These are phyloP conservation scores for Cyclostephanos tholiformis DNA, from an alignment of 108 stramenopile genomes.

Conservation along the genomic window DNA sequence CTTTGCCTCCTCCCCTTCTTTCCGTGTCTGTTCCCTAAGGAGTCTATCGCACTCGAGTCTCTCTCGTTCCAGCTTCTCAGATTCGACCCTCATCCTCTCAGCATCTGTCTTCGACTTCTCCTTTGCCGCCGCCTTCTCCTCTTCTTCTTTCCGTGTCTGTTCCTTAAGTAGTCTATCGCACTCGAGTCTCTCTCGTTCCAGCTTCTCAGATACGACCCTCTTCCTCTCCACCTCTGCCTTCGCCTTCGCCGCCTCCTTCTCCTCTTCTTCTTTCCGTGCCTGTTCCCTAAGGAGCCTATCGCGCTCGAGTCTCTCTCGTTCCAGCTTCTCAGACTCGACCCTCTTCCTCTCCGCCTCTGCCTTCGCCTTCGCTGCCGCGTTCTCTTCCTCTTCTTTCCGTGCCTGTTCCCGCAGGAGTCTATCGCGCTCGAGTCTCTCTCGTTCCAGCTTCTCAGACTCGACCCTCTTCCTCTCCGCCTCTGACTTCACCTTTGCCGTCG, in stretches of 20 bases:
- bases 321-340: not conserved
- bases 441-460: conserved; percentile 2
- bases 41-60: not conserved
- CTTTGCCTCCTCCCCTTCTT: not conserved
- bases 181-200: conserved; percentile 8
- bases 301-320: conserved; percentile 12
- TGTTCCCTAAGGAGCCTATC: not conserved
- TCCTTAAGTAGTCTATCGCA: conserved; percentile 1
- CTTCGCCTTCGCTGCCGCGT: conserved; percentile 3
- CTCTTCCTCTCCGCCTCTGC: conserved; percentile 5
- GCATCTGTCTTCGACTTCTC: conserved; percentile 11
- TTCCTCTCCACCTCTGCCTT: not conserved
- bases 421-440: conserved; percentile 19
- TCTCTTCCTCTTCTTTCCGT: conserved; percentile 2
- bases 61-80: conserved; percentile 10
- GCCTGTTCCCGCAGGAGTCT: conserved; percentile 4
- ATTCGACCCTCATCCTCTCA: not conserved
- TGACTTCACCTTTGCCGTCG: too few relatives aligned
- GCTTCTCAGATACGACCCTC: conserved; percentile 12
- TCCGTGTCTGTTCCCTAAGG: conserved; percentile 6
- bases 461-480: not conserved
- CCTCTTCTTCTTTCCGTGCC: conserved; percentile 8
- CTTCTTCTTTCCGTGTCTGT: conserved; percentile 6
- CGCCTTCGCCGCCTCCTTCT: conserved; percentile 1
- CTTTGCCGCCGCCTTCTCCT: conserved; percentile 1